These are phyloP conservation scores for Solanum hybrid DNA, from an alignment of 305 asterid genomes.

Conservation along the genomic window DNA sequence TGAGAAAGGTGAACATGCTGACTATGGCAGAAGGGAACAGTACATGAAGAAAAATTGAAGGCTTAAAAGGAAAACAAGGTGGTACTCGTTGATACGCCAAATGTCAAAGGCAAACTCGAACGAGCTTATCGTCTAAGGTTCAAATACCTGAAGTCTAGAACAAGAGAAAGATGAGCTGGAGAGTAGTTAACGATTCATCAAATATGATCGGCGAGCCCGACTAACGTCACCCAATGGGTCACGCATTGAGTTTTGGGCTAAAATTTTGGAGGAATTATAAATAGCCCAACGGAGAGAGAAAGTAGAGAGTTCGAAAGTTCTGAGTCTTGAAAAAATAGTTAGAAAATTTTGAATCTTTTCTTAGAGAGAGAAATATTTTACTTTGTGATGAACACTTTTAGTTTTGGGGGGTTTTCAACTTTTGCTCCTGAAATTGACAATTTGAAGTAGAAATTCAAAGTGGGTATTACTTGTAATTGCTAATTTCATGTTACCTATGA, in stretches of 20 bases:
- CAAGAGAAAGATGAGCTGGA: background rate
- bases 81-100: background rate
- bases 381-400: background rate
- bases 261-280: background rate
- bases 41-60: background rate
- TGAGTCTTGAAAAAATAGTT: background rate
- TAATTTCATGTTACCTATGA: background rate
- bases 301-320: background rate
- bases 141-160: background rate
- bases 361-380: background rate
- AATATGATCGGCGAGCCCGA: background rate
- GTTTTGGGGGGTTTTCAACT: background rate
- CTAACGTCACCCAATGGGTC: background rate
- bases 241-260: background rate
- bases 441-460: background rate
- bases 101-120: background rate
- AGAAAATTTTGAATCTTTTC: background rate
- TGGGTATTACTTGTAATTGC: background rate
- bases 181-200: background rate
- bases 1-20: background rate
- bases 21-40: background rate
- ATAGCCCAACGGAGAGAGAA: background rate
- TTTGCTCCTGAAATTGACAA: background rate
- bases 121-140: background rate
- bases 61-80: background rate